These are phyloP conservation scores for Trametes cubensis DNA, from an alignment of 768 basidiomycete genomes.

Conservation along the genomic window DNA sequence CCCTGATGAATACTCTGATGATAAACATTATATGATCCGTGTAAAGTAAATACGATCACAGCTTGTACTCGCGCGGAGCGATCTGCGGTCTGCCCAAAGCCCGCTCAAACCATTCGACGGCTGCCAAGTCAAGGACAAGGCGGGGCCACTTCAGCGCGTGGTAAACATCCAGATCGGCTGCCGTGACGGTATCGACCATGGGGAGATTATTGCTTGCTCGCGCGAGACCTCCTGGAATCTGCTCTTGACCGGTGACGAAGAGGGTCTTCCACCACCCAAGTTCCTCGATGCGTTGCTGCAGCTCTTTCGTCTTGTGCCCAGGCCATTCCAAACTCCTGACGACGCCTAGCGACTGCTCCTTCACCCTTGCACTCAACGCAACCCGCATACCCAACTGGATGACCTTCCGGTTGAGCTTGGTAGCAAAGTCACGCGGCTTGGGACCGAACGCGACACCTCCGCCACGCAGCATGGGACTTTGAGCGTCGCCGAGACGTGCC, in stretches of 20 bases:
- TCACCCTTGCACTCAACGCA: conserved; percentile 82
- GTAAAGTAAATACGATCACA: conserved; percentile 9
- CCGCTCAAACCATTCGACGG: conserved; percentile 77
- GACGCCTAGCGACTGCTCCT: conserved; percentile 72
- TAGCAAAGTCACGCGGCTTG: conserved; percentile 89
- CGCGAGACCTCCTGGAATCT: conserved; percentile 55
- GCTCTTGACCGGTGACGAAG: conserved; percentile 69
- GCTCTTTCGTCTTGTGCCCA: conserved; percentile 67
- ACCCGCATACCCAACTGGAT: conserved; percentile 91
- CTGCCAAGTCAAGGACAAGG: conserved; percentile 77
- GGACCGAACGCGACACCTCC: conserved; percentile 94
- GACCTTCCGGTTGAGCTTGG: conserved; percentile 91
- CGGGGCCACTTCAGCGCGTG: conserved; percentile 84
- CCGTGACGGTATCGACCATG: conserved; percentile 63
- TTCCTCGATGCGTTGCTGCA: conserved; percentile 61
- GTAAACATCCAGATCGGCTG: conserved; percentile 74
- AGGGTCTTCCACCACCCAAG: conserved; percentile 75
- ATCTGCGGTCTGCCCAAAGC: conserved; percentile 49
- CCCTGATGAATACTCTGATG: too few relatives aligned
- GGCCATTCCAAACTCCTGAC: conserved; percentile 76
- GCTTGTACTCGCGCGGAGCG: conserved; percentile 11
- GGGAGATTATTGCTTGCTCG: conserved; percentile 73
- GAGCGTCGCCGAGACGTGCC: conserved; percentile 88
- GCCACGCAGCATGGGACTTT: conserved; percentile 85
- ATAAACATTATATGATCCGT: neutral